Percentiles rank a stretch among this genome's conserved stretches.
Evolutionary conservation across 306 rosid genomes (phyloP).

Genomic region (Sophora flavescens): DNA sequence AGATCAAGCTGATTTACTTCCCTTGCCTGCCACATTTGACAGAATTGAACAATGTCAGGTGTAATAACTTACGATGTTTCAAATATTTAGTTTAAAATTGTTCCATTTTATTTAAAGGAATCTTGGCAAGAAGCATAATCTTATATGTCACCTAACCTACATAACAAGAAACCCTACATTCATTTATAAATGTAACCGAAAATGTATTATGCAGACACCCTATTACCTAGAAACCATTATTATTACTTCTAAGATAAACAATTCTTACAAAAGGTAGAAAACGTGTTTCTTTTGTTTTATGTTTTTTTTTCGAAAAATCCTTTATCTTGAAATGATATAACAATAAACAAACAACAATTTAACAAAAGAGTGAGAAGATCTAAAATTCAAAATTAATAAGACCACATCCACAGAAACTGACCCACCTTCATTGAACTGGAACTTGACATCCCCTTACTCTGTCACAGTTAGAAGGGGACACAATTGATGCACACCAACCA

Average conservation of each 20-base stretch:
- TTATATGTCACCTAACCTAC: not conserved
- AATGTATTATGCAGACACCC: slow-evolving; percentile 4
- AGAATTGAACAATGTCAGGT: slow-evolving; percentile 21
- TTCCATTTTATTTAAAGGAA: not conserved
- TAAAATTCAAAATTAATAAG: not conserved
- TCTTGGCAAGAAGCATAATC: not conserved
- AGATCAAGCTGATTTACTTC: slow-evolving; percentile 63
- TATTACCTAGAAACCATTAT: not conserved
- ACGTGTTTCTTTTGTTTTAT: not conserved
- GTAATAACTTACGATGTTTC: not conserved
- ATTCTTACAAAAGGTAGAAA: not conserved
- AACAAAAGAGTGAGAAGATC: not conserved
- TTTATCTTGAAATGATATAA: not conserved
- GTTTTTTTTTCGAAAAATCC: no score
- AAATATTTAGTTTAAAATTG: not conserved
- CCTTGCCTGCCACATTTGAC: slow-evolving; percentile 60
- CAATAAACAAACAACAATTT: no score
- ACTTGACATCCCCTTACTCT: not conserved
- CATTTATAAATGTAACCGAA: not conserved
- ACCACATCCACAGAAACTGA: not conserved
- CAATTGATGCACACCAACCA: not conserved
- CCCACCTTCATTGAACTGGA: not conserved
- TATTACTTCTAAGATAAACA: not conserved
- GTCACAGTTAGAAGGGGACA: not conserved
- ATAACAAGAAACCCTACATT: not conserved